Conservation (phyloP, 2,329 filamentous ascomycete genomes). For the Nemania sp. region DNA sequence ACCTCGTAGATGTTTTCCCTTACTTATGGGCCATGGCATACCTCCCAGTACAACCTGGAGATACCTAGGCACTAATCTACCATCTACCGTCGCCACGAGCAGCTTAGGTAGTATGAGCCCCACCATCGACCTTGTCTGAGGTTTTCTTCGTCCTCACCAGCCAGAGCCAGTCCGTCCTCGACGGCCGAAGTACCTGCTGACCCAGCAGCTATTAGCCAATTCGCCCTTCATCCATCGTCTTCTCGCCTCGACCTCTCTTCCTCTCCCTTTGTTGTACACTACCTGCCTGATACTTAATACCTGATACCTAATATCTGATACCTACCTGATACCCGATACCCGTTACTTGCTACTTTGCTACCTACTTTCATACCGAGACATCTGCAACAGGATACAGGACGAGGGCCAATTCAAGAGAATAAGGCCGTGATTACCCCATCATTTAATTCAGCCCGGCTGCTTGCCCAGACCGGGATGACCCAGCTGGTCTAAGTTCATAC, state of each 20-base stretch:
- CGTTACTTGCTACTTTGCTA: slow-evolving; percentile 8
- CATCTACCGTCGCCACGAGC: neutral
- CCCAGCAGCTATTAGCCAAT: slow-evolving; percentile 35
- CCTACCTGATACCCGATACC: slow-evolving; percentile 5
- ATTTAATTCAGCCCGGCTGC: slow-evolving; percentile 36
- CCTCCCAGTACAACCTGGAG: no score
- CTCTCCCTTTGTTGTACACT: slow-evolving; percentile 1
- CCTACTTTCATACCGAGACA: slow-evolving; percentile 36
- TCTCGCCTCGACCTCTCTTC: slow-evolving; percentile 15
- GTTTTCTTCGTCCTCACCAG: slow-evolving; percentile 25
- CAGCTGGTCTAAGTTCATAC: slow-evolving; percentile 24
- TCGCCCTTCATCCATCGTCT: slow-evolving; percentile 9
- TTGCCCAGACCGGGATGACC: slow-evolving; percentile 31
- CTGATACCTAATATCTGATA: neutral
- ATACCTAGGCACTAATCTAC: slow-evolving; percentile 3
- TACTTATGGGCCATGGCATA: neutral
- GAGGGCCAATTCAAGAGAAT: slow-evolving; percentile 5
- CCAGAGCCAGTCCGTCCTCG: slow-evolving; percentile 29
- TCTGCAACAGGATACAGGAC: slow-evolving; percentile 22
- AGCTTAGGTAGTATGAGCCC: slow-evolving; percentile 8
- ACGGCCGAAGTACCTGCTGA: slow-evolving; percentile 27
- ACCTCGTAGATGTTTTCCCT: slow-evolving; percentile 12
- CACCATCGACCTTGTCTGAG: slow-evolving; percentile 22
- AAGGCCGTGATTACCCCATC: slow-evolving; percentile 24
- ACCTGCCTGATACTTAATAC: neutral